Evolutionary conservation across 805 yeast genomes (phyloP).

Genomic region (Henningerozyma blattae): DNA sequence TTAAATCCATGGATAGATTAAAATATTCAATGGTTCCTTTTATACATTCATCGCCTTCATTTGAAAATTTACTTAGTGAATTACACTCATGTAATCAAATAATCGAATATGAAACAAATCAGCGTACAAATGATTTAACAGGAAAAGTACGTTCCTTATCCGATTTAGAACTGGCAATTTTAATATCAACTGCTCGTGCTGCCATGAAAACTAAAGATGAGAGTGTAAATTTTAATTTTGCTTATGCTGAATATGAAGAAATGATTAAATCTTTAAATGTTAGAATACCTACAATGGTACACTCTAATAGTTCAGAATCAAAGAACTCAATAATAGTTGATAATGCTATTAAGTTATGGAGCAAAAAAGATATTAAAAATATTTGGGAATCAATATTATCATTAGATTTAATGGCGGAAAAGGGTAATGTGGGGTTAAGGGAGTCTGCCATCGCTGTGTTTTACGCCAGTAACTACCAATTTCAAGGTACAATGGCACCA

Average conservation of each 20-base stretch:
- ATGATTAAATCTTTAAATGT: slow-evolving; percentile 37
- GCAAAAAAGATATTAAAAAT: slow-evolving; percentile 44
- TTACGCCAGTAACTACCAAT: slow-evolving; percentile 29
- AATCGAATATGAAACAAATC: slow-evolving; percentile 21
- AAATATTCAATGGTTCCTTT: slow-evolving; percentile 33
- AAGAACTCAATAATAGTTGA: slow-evolving; percentile 25
- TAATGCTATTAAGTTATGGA: slow-evolving; percentile 41
- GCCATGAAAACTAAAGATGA: slow-evolving; percentile 44
- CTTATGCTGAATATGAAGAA: slow-evolving; percentile 60
- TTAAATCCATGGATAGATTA: slow-evolving; percentile 44
- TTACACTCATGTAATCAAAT: slow-evolving; percentile 6
- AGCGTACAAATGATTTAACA: slow-evolving; percentile 15
- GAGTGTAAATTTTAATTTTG: slow-evolving; percentile 62
- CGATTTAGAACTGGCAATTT: slow-evolving; percentile 56
- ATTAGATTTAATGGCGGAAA: slow-evolving; percentile 41
- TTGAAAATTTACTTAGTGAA: slow-evolving; percentile 17
- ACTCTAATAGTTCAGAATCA: slow-evolving; percentile 14
- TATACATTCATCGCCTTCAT: slow-evolving; percentile 23
- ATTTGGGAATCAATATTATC: slow-evolving; percentile 65
- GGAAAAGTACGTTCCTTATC: slow-evolving; percentile 35
- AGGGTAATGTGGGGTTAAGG: slow-evolving; percentile 30
- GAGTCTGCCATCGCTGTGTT: slow-evolving; percentile 29
- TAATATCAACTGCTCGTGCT: slow-evolving; percentile 68
- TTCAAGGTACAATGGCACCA: slow-evolving; percentile 24
- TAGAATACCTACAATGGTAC: slow-evolving; percentile 24